These are phyloP conservation scores for Paraconiothyrium sp. DNA, from an alignment of 2,329 filamentous ascomycete species.

Conservation along the genomic window DNA sequence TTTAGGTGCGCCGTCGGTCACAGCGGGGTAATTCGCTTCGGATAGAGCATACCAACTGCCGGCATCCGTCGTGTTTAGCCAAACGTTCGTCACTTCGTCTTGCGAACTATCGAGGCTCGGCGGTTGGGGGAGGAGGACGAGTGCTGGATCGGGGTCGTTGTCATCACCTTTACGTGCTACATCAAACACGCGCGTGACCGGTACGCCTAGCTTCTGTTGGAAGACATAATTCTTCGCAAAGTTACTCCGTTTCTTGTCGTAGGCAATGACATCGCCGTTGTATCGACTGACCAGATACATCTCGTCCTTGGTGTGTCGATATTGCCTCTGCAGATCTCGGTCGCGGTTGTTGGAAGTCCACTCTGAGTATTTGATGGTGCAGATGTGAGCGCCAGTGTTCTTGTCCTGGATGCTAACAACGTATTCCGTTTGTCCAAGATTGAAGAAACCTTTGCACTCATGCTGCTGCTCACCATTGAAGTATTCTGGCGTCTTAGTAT, in stretches of 20 bases:
- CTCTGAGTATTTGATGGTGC: slow-evolving; percentile 90
- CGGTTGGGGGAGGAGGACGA: slow-evolving; percentile 89
- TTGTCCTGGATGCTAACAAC: slow-evolving; percentile 83
- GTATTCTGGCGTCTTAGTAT: slow-evolving; percentile 64
- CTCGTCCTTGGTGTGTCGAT: slow-evolving; percentile 80
- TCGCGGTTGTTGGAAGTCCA: slow-evolving; percentile 95
- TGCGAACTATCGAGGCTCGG: slow-evolving; percentile 65
- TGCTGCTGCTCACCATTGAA: slow-evolving; percentile 57
- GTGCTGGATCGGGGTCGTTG: slow-evolving; percentile 73
- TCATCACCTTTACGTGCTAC: slow-evolving; percentile 78
- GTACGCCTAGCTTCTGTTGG: slow-evolving; percentile 72
- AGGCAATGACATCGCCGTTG: slow-evolving; percentile 83
- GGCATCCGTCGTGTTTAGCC: slow-evolving; percentile 84
- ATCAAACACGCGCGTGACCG: slow-evolving; percentile 89
- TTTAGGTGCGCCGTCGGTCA: slow-evolving; percentile 73
- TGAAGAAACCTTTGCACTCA: slow-evolving; percentile 82
- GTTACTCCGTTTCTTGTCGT: slow-evolving; percentile 70
- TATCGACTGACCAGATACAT: slow-evolving; percentile 89
- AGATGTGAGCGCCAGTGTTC: slow-evolving; percentile 77
- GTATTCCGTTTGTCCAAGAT: slow-evolving; percentile 88
- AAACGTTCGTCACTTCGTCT: slow-evolving; percentile 63
- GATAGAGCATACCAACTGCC: slow-evolving; percentile 96
- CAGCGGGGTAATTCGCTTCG: slow-evolving; percentile 83
- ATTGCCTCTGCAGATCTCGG: slow-evolving; percentile 84
- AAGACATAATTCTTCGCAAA: slow-evolving; percentile 41